Evolutionary conservation across 768 basidiomycete species (phyloP), one percentile per base, ranked within the genome.

Genomic region (Mycena pura): DNA sequence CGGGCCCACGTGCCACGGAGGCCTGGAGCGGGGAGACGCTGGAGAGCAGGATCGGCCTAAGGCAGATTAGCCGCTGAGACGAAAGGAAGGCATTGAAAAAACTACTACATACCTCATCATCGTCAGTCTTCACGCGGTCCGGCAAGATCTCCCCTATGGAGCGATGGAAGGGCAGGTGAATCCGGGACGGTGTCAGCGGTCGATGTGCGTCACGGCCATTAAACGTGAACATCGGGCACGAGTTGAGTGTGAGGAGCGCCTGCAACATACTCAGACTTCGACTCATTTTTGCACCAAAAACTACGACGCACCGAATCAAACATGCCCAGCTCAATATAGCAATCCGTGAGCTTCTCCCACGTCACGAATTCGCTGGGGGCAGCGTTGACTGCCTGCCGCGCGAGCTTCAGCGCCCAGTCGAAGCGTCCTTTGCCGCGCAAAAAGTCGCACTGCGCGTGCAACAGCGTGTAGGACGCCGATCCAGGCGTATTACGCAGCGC

Each of bases 151-250:
- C 95, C 6, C 88, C 87, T 62, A 99, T 95, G 43, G 90, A 86
- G 54, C 89, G 84, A 64, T 90, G 91, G 72, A 92, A 86, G 1
- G 97, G 97, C 1, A 97, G 81, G 73, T 96, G 93, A 6, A 95
- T 84, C 60, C 89, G 86, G 1, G 89, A 80, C 17, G 95, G 88
- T 1, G 90, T 81, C 10, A 98, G 86, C 72, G 84, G 86, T 4
- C 95, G 86, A 72, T 99, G 97, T 3, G 89, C 82, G 73, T 99
- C 97, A 21, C 96, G 88, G 41, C 97, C 96, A 70, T 97, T 97
- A 78, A 92, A 99, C 8, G 97, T 99, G 77, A 99, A 99, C 97
- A 99, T 99, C 3, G 96, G 96, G 78, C 97, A 98, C n/a, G 96
- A 98, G 72, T 98, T 98, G 47, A 98, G 86, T 1, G 96, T 97